These are phyloP conservation scores for Rhododendron williamsianum DNA, from an alignment of 148 eudicot species.

Conservation along the genomic window DNA sequence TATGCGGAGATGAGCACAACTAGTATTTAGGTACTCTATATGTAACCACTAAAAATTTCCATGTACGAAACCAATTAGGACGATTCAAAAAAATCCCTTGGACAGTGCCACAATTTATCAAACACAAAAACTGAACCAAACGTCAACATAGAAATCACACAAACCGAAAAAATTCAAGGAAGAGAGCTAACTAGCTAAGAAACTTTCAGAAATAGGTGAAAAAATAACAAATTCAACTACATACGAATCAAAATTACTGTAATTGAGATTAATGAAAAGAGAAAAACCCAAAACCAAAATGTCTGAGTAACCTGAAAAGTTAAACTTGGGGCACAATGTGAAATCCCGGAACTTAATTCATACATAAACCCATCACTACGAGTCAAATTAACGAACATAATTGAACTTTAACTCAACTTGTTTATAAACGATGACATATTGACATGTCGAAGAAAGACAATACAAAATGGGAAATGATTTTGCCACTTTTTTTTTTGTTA, in stretches of 20 bases:
- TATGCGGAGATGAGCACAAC: conserved; percentile 6
- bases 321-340: neutral
- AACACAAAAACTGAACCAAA: neutral
- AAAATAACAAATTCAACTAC: neutral
- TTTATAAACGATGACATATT: neutral
- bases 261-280: neutral
- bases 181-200: neutral
- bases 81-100: neutral
- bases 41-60: neutral
- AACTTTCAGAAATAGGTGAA: neutral
- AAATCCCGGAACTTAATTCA: neutral
- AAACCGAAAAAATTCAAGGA: neutral
- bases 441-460: neutral
- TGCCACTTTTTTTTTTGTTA: too few species aligned
- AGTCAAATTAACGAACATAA: neutral
- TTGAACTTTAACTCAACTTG: neutral
- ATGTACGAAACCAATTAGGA: neutral
- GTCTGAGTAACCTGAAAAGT: neutral
- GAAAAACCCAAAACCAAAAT: neutral
- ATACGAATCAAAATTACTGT: neutral
- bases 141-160: neutral
- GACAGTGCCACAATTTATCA: neutral
- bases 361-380: neutral
- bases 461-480: too few species aligned
- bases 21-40: neutral